phyloP scores from a whole-genome alignment of 345 rosid species.

The Eucalyptus rudis region DNA sequence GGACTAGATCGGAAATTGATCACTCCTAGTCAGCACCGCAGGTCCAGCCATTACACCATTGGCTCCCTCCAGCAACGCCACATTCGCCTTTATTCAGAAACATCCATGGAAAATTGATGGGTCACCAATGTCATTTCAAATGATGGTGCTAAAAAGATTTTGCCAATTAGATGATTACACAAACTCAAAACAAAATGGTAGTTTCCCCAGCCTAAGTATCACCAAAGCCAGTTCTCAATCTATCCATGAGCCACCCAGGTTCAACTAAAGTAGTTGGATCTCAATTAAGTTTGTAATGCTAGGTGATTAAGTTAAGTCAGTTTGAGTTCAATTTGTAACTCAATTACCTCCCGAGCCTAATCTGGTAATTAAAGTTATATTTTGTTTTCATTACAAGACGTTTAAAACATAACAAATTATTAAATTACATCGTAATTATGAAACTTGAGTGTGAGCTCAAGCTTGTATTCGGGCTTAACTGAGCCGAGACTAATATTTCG shows the following conservation, averaged over 20 bases:
- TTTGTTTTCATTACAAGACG: background rate
- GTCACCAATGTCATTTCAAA: background rate
- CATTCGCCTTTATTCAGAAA: slow-evolving; percentile 41
- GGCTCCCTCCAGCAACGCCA: slow-evolving; percentile 72
- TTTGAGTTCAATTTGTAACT: background rate
- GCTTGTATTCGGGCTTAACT: background rate
- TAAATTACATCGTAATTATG: background rate
- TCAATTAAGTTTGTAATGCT: background rate
- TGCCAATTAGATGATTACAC: background rate
- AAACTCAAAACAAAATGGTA: background rate
- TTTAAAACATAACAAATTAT: background rate
- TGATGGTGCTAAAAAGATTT: background rate
- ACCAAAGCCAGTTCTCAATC: background rate
- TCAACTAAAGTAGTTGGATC: background rate
- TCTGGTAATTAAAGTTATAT: background rate
- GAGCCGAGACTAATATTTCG: background rate
- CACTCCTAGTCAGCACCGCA: slow-evolving; percentile 2
- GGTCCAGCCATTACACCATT: slow-evolving; percentile 94
- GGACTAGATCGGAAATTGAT: too few species aligned
- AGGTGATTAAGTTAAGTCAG: background rate
- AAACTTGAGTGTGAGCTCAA: background rate
- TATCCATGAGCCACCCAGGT: background rate
- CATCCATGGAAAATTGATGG: background rate
- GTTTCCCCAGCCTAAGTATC: too few species aligned
- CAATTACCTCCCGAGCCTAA: background rate